Evolutionary conservation across 139 green algal species (phyloP).

Genomic region (Coelastrella sp.): DNA sequence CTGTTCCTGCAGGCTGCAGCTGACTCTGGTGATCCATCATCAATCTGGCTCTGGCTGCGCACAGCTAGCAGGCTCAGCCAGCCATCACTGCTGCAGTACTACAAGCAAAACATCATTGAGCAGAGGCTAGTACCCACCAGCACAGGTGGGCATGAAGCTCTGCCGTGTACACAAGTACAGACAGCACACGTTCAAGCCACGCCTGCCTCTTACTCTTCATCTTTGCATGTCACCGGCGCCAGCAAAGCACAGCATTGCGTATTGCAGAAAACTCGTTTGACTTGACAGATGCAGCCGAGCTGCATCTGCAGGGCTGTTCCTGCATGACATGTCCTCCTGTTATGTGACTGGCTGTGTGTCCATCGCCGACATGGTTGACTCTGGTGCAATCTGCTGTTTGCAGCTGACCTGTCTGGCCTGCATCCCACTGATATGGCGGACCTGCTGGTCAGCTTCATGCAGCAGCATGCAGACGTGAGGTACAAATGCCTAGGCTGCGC

Average conservation of each 20-base stretch:
- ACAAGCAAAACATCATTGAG: conserved; percentile 5
- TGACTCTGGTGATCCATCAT: not conserved
- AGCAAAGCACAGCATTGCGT: too few species aligned
- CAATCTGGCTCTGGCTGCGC: conserved; percentile 23
- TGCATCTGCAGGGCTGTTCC: too few species aligned
- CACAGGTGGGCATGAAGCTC: not conserved
- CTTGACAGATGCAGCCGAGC: too few species aligned
- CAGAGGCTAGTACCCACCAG: conserved; percentile 5
- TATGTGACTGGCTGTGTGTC: too few species aligned
- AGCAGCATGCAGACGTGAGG: not conserved
- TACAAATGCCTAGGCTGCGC: conserved; percentile 23
- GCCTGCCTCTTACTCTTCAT: too few species aligned
- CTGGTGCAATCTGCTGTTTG: not conserved
- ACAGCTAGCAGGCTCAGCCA: conserved; percentile 1
- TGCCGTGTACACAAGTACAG: not conserved
- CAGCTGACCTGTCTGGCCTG: conserved; percentile 3
- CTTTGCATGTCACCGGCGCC: too few species aligned
- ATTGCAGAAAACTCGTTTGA: too few species aligned
- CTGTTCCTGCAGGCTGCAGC: not conserved
- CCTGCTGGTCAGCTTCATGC: conserved; percentile 25
- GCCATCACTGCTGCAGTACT: not conserved
- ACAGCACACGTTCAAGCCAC: too few species aligned
- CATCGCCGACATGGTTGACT: not conserved
- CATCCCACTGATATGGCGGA: not conserved
- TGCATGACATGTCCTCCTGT: too few species aligned